phyloP scores from a whole-genome alignment of 768 basidiomycete species.

The Boletus vermiculosoides region DNA sequence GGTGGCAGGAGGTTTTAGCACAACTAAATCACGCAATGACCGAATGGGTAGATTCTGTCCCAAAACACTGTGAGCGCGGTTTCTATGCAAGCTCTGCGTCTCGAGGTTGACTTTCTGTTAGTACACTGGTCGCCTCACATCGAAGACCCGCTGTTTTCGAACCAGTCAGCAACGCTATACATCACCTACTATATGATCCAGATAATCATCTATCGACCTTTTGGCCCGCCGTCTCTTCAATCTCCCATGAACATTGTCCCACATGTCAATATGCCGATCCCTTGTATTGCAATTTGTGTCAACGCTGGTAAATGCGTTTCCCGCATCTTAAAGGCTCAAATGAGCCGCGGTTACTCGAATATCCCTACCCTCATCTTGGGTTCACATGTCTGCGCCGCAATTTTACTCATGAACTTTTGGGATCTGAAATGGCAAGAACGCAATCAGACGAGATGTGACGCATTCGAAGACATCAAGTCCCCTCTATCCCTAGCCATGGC shows the following conservation, averaged over 20 bases:
- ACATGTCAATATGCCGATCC: conserved; percentile 39
- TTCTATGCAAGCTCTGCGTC: background rate
- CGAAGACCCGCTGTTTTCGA: conserved; percentile 46
- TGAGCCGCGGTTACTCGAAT: conserved; percentile 45
- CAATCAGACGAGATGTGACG: conserved; percentile 23
- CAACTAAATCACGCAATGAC: conserved; percentile 69
- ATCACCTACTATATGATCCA: conserved; percentile 58
- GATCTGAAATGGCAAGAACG: conserved; percentile 49
- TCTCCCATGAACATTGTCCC: conserved; percentile 23
- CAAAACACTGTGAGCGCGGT: conserved; percentile 55
- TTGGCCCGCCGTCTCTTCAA: conserved; percentile 47
- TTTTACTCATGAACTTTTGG: conserved; percentile 60
- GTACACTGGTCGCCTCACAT: conserved; percentile 60
- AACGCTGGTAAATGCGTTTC: conserved; percentile 61
- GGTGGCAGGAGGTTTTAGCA: conserved; percentile 59
- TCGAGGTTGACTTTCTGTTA: conserved; percentile 20
- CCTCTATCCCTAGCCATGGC: conserved; percentile 30
- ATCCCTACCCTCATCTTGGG: conserved; percentile 43
- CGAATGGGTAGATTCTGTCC: conserved; percentile 69
- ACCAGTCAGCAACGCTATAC: conserved; percentile 58
- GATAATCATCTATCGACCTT: conserved; percentile 71
- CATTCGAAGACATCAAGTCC: conserved; percentile 31
- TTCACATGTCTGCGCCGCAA: conserved; percentile 50
- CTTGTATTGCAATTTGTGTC: conserved; percentile 56
- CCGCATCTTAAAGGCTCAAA: conserved; percentile 54